These are phyloP conservation scores for Peronospora tabacina DNA, from an alignment of 352 stramenopile species.

Conservation along the genomic window DNA sequence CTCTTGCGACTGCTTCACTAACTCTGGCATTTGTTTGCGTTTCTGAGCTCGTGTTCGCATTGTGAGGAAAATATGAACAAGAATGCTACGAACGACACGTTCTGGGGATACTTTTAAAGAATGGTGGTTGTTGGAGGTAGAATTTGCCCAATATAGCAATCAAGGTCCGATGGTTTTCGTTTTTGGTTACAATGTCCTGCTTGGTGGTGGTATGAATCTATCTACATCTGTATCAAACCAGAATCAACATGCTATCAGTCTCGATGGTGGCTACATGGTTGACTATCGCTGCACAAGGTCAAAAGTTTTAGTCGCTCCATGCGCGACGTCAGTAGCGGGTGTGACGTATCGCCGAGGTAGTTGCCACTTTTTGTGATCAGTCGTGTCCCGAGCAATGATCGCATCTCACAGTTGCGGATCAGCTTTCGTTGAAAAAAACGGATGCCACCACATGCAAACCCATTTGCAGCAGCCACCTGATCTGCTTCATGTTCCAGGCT, in stretches of 20 bases:
- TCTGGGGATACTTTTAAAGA: too few relatives aligned
- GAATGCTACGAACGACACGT: not conserved
- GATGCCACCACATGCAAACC: slow-evolving; percentile 62
- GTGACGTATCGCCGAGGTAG: slow-evolving; percentile 72
- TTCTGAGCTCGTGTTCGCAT: slow-evolving; percentile 29
- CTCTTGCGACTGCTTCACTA: slow-evolving; percentile 14
- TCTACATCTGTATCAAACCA: not conserved
- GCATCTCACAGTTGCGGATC: slow-evolving; percentile 64
- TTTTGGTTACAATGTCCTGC: too few relatives aligned
- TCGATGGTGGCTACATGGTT: slow-evolving; percentile 8
- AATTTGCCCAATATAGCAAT: too few relatives aligned
- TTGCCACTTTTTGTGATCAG: slow-evolving; percentile 76
- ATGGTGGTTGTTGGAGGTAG: too few relatives aligned
- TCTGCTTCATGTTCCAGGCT: slow-evolving; percentile 75
- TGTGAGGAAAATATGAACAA: not conserved
- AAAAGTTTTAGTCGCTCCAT: slow-evolving; percentile 59
- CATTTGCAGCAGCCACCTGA: slow-evolving; percentile 56
- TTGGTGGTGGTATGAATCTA: too few relatives aligned
- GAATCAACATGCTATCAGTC: slow-evolving; percentile 2
- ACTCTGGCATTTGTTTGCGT: slow-evolving; percentile 12
- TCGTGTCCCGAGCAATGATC: slow-evolving; percentile 43
- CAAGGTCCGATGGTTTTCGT: too few relatives aligned
- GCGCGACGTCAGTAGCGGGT: slow-evolving; percentile 66
- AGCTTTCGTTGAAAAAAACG: slow-evolving; percentile 70
- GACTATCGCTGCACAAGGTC: slow-evolving; percentile 14